Percentiles rank a stretch among this genome's conserved stretches.
Evolutionary conservation across 139 green algal species (phyloP).

Genomic region (Chlorella sp.): DNA sequence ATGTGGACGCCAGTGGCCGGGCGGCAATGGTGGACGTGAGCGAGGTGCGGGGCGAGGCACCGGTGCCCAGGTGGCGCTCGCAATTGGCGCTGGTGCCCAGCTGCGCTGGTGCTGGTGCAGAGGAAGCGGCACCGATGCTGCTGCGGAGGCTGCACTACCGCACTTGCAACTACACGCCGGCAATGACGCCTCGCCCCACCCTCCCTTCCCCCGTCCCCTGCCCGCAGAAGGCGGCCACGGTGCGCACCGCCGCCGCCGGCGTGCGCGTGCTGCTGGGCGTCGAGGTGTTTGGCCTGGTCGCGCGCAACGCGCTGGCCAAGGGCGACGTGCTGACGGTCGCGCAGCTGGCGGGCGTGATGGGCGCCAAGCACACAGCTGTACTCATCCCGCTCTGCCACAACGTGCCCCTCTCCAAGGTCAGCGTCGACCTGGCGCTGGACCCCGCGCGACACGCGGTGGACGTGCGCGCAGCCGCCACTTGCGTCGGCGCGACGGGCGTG

Average conservation of each 20-base stretch:
- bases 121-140: neutral
- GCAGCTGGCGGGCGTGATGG: slow-evolving; percentile 89
- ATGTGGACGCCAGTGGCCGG: slow-evolving; percentile 51
- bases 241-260: slow-evolving; percentile 64
- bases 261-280: slow-evolving; percentile 70
- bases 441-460: slow-evolving; percentile 42
- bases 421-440: slow-evolving; percentile 71
- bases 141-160: neutral
- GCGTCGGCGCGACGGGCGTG: slow-evolving; percentile 80
- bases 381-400: slow-evolving; percentile 94
- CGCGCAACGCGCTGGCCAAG: slow-evolving; percentile 76
- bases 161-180: neutral
- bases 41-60: slow-evolving; percentile 24
- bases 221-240: slow-evolving; percentile 54
- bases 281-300: slow-evolving; percentile 66
- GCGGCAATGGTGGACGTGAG: slow-evolving; percentile 89
- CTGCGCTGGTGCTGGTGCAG: too few species aligned
- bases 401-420: slow-evolving; percentile 69
- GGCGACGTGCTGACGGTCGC: slow-evolving; percentile 89
- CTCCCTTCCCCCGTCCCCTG: neutral
- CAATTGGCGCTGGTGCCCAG: too few species aligned
- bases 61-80: neutral
- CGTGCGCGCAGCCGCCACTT: slow-evolving; percentile 56
- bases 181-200: neutral
- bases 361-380: slow-evolving; percentile 80